These are phyloP conservation scores for Patellifolia procumbens DNA, from an alignment of 179 eudicot genomes.

Conservation along the genomic window DNA sequence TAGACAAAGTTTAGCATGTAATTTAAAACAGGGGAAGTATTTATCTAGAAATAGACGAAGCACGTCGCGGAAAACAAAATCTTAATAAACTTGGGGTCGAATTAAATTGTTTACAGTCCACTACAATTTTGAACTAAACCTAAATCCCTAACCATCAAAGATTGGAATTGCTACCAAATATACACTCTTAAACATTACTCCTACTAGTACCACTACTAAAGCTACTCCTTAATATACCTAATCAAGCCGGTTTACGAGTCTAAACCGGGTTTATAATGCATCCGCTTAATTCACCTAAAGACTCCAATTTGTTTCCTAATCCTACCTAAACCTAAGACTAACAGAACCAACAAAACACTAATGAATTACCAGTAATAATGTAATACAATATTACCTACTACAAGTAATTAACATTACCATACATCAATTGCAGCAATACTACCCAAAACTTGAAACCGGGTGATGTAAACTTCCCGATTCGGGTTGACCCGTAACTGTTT, in stretches of 20 bases:
- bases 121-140: constrained; percentile 12
- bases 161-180: not conserved
- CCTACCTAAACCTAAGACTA: constrained; percentile 6
- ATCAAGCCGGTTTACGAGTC: not conserved
- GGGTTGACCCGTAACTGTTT: not conserved
- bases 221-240: not conserved
- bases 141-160: constrained; percentile 4
- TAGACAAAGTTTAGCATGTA: no score
- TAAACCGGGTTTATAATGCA: not conserved
- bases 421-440: no score
- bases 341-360: not conserved
- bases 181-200: constrained; percentile 7
- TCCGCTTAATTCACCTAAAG: constrained; percentile 2
- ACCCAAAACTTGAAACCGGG: constrained; percentile 43
- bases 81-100: not conserved
- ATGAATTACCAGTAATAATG: not conserved
- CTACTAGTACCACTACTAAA: not conserved
- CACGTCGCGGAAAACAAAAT: not conserved
- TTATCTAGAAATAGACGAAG: not conserved
- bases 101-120: constrained; percentile 7
- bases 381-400: not conserved
- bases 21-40: no score
- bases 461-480: constrained; percentile 17
- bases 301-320: not conserved
- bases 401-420: not conserved